Evolutionary conservation across 2,329 filamentous ascomycete species (phyloP).

Genomic region (Fusarium nanum): DNA sequence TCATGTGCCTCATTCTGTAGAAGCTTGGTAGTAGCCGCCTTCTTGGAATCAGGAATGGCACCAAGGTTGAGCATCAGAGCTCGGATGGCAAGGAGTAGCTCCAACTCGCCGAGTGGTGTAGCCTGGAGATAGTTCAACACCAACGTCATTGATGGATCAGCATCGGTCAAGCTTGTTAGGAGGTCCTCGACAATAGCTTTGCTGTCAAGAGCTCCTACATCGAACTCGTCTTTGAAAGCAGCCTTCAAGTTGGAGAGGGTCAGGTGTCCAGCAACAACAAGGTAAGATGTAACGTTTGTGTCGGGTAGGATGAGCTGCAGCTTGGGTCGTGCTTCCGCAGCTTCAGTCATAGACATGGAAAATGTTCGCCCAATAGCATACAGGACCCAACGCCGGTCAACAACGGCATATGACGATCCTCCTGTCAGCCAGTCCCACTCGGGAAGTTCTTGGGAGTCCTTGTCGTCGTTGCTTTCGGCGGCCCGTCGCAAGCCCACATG

Average conservation of each 20-base stretch:
- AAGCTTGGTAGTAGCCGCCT: constrained; percentile 49
- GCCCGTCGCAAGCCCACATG: constrained; percentile 53
- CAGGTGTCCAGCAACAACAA: constrained; percentile 70
- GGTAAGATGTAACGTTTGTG: constrained; percentile 68
- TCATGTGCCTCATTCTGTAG: constrained; percentile 48
- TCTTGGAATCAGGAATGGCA: constrained; percentile 59
- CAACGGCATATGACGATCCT: constrained; percentile 61
- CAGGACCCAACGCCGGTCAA: constrained; percentile 74
- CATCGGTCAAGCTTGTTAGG: constrained; percentile 69
- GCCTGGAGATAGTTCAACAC: constrained; percentile 73
- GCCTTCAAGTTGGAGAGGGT: constrained; percentile 69
- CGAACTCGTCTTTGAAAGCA: constrained; percentile 64
- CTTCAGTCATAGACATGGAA: constrained; percentile 59
- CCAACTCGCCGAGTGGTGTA: constrained; percentile 72
- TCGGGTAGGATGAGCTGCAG: constrained; percentile 58
- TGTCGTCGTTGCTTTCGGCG: constrained; percentile 35
- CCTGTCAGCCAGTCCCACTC: constrained; percentile 65
- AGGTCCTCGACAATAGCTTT: constrained; percentile 70
- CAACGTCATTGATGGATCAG: constrained; percentile 76
- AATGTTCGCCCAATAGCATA: constrained; percentile 73
- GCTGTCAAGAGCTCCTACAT: constrained; percentile 56
- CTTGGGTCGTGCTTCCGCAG: constrained; percentile 52
- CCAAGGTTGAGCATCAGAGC: constrained; percentile 77
- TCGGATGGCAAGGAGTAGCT: constrained; percentile 74
- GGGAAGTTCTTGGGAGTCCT: constrained; percentile 47